Base-by-base conservation (phyloP, 2,329 filamentous ascomycete genomes). In the Colletotrichum eleusines region DNA sequence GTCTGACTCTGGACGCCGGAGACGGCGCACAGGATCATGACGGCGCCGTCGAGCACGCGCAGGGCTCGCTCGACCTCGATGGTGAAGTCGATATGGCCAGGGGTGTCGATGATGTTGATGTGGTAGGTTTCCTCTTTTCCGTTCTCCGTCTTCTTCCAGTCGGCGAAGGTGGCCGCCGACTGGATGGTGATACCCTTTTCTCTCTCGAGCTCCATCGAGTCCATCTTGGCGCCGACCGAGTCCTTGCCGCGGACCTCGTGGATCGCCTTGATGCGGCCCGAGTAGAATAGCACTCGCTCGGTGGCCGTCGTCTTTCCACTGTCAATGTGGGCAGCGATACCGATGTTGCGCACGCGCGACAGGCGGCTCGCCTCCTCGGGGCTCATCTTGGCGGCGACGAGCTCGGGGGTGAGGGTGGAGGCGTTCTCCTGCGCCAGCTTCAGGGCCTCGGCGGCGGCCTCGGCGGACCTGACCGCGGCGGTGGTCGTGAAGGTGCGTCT, bases 141-240 rank as follows among this genome's bases (percentile, higher is more conserved):
- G 74, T 95, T 84, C 77, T 94, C 91, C 81, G 89, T 91, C 86
- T 97, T 98, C 75, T 92, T 84, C 96, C 96, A 99, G 83, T 99
- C 95, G 82, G 94, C 97, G 81, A 97, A 99, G 0, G 96, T 99
- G 31, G 96, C 96, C 14, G 96, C 96, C 75, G 95, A 98, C 82
- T 99, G 95, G 78, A 99, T 99, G 69, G 96, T 99, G 81, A 99
- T 99, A 77, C 96, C 96, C 86, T 98, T 97, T 82, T 98, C 96
- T 82, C 96, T 89, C 84, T 99, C 96, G 75, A 99, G 87, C 76
- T 99, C 96, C 96, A 99, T 99, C 33, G 95, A 98, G 85, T 99
- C 96, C 96, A 99, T 99, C 86, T 99, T 99, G 72, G 96, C 96
- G 74, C 96, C 96, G 50, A 98, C 94, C 44, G 93, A 90, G 87